Base-by-base conservation (phyloP, 257 asterid genomes). In the Capsicum chinense region DNA sequence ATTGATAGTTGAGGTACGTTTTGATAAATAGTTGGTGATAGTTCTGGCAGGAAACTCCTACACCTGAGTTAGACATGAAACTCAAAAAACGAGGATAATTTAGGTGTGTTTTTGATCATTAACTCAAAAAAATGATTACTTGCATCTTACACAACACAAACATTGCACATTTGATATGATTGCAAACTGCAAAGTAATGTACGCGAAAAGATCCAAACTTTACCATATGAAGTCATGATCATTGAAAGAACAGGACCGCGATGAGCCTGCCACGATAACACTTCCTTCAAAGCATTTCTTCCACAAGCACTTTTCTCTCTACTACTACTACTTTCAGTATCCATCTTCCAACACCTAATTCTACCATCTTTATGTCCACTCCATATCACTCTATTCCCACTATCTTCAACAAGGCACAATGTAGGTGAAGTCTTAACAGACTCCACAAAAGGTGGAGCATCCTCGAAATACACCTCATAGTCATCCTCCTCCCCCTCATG, bases 291-390 rank as follows among this genome's bases (percentile, higher is more conserved):
- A 35, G 88, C 92, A 78, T 26, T 9, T 54, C 60, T 78, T 83
- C 89, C 83, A 82, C 86, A 78, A 86, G 35, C 56, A 21, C 62
- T 14, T 54, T 64, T 64, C 59, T 33, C 82, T 84, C 83, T 87
- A 76, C 73, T 84, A 76, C 73, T 84, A 59, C 90, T 87, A 68
- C 84, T 71, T 60, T 64, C 87, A 62, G 80, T 83, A 11, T 86
- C 95, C 95, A 91, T 92, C 87, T 90, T 93, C 99, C 98, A 97
- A 84, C 97, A 95, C 90, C 91, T 85, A 66, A 95, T 92, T 87
- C 84, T 93, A 80, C 99, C 99, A 84, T 97, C 99, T 84, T 82
- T 93, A 44, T 97, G 99, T 83, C 99, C 99, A 90, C 92, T 97
- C 99, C 99, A 97, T 67, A 97, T 91, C 80, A 91, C 87, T 83